Base-by-base conservation (phyloP, 352 stramenopile species). In the Elongisporangium undulatum region DNA sequence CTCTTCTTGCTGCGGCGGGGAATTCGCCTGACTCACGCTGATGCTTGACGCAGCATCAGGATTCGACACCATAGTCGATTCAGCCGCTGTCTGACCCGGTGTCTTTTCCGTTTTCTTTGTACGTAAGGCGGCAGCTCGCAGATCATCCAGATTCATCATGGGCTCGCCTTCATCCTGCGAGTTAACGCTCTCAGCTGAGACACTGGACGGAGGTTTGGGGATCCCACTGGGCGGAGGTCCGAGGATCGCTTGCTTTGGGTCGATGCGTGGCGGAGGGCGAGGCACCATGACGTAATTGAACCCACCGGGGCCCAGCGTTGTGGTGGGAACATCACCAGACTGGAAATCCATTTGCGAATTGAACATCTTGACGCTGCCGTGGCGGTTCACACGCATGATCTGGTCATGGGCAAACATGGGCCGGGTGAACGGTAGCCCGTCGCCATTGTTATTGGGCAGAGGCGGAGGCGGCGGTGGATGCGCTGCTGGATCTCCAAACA, bases 351-450 rank as follows among this genome's bases (percentile, higher is more conserved):
- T 15, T 2, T 61, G 67, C n/a, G 59, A 62, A 50, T 63, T 53
- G 50, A 87, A 72, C 66, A 84, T 83, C 56, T 87, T 71, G 54
- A 88, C 74, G 49, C 59, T 67, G 29, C 79, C 81, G 65, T 88
- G 79, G 13, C 81, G 74, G 56, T 87, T 87, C 29, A 93, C 78
- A 3, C 84, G 81, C n/a, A 93, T 34, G 59, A 91, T 90, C 21
- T 82, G 72, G 19, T 85, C 87, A 34, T 89, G 72, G 34, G 60
- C 57, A 51, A 73, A 88, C 7, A 60, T 50, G 23, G 56, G 61
- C 24, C 55, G 56, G 51, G 51, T n/a, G 19, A 29, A 48, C 51
- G 45, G 34, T 39, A 49, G 22, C 8, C 29, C 29, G 8, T 45
- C 61, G 22, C n/a, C n/a, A n/a, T 61, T 53, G 15, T 20, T 23